Conservation (phyloP, 73 alveolate genomes). For the Paramecium tetraurelia region DNA sequence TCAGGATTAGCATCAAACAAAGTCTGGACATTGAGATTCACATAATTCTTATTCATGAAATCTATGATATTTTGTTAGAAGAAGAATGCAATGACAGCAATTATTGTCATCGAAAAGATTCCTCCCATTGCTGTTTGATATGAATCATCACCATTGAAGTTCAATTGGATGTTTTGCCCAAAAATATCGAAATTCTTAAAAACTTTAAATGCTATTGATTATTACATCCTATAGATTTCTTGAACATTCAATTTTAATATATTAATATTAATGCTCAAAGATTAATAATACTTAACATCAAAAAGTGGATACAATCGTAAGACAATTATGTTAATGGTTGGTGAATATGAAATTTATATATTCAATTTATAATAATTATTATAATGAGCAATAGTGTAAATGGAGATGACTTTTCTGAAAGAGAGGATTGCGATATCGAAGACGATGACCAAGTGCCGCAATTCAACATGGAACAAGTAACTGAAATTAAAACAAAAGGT, state of each 20-base stretch:
- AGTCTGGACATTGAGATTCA: background rate
- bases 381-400: background rate
- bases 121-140: constrained; percentile 18
- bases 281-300: background rate
- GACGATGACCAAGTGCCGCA: background rate
- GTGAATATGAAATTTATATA: background rate
- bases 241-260: background rate
- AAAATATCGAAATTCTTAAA: constrained; percentile 8
- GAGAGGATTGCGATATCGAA: background rate
- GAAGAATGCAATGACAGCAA: background rate
- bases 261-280: background rate
- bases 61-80: background rate
- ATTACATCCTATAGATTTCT: background rate
- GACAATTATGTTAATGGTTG: background rate
- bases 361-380: background rate
- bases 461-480: background rate
- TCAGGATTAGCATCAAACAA: constrained; percentile 26
- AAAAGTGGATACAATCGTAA: background rate
- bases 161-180: constrained; percentile 6
- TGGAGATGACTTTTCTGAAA: background rate
- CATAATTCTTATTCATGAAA: background rate
- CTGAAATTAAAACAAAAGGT: background rate
- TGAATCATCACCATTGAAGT: background rate
- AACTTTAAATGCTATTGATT: background rate
- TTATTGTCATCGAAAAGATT: background rate